Percentiles rank a stretch among this genome's conserved stretches.
Evolutionary conservation across 148 eudicot species (phyloP).

Genomic region (Fagopyrum tataricum): DNA sequence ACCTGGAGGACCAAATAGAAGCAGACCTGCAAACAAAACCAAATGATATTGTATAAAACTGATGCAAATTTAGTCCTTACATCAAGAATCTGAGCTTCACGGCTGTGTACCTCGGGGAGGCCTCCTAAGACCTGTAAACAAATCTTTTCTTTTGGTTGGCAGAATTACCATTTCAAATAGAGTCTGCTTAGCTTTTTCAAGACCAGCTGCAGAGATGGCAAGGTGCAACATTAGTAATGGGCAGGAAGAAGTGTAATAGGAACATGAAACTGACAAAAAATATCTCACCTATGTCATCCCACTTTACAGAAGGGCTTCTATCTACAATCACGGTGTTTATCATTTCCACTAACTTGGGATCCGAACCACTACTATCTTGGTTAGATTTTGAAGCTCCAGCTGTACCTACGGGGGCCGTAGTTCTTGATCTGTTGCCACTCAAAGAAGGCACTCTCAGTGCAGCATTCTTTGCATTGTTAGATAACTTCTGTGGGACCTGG

Average conservation of each 20-base stretch:
- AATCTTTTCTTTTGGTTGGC: slow-evolving; percentile 88
- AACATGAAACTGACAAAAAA: slow-evolving; percentile 1
- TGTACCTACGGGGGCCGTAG: slow-evolving; percentile 29
- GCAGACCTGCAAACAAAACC: slow-evolving; percentile 52
- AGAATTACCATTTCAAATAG: slow-evolving; percentile 91
- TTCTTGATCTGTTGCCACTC: slow-evolving; percentile 25
- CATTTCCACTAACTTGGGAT: slow-evolving; percentile 77
- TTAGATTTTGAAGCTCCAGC: slow-evolving; percentile 38
- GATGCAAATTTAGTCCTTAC: slow-evolving; percentile 5
- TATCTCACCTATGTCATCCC: slow-evolving; percentile 94
- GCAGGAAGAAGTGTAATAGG: slow-evolving; percentile 10
- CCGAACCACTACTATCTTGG: slow-evolving; percentile 51
- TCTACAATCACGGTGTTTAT: slow-evolving; percentile 91
- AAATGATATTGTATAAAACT: not conserved
- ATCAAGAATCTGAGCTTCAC: slow-evolving; percentile 11
- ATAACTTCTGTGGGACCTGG: slow-evolving; percentile 22
- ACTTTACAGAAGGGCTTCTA: slow-evolving; percentile 92
- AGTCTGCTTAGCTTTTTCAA: slow-evolving; percentile 95
- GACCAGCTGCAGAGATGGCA: slow-evolving; percentile 66
- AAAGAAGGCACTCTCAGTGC: slow-evolving; percentile 32
- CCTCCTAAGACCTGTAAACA: slow-evolving; percentile 92
- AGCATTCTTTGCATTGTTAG: slow-evolving; percentile 27
- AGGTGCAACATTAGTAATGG: not conserved
- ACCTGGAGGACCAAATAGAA: slow-evolving; percentile 99
- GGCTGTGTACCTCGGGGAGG: slow-evolving; percentile 75